These are phyloP conservation scores for Cephaloascus albidus DNA, from an alignment of 805 yeast genomes.

Conservation along the genomic window DNA sequence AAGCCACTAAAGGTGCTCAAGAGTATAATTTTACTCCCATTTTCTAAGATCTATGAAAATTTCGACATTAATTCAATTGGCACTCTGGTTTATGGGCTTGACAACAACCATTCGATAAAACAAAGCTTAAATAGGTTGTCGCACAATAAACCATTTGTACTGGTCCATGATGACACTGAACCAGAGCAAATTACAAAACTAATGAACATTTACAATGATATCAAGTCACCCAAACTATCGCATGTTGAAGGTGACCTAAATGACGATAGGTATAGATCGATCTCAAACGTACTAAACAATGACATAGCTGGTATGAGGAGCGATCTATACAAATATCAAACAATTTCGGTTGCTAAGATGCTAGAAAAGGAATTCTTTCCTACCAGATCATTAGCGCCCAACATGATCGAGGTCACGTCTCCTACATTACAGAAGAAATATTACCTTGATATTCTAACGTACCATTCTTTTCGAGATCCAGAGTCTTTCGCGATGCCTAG, in stretches of 20 bases:
- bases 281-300: constrained; percentile 13
- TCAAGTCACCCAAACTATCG: constrained; percentile 11
- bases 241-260: constrained; percentile 3
- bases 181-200: constrained; percentile 10
- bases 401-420: constrained; percentile 15
- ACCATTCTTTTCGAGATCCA: constrained; percentile 24
- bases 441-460: constrained; percentile 24
- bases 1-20: background rate
- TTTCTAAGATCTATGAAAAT: background rate
- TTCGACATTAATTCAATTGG: background rate
- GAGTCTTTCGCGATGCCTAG: constrained; percentile 36
- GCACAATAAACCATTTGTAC: constrained; percentile 6
- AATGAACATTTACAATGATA: constrained; percentile 21
- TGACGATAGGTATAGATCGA: constrained; percentile 8
- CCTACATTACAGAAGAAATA: constrained; percentile 6
- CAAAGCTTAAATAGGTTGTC: constrained; percentile 19
- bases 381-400: constrained; percentile 22
- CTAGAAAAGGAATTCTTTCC: constrained; percentile 36
- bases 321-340: constrained; percentile 46
- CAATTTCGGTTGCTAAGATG: constrained; percentile 55
- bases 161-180: constrained; percentile 1
- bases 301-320: constrained; percentile 40
- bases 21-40: background rate
- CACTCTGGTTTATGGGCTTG: background rate
- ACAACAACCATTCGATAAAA: background rate